Evolutionary conservation across 1,284 basidiomycete species (phyloP).

Genomic region (Xerocomus nothofagi): DNA sequence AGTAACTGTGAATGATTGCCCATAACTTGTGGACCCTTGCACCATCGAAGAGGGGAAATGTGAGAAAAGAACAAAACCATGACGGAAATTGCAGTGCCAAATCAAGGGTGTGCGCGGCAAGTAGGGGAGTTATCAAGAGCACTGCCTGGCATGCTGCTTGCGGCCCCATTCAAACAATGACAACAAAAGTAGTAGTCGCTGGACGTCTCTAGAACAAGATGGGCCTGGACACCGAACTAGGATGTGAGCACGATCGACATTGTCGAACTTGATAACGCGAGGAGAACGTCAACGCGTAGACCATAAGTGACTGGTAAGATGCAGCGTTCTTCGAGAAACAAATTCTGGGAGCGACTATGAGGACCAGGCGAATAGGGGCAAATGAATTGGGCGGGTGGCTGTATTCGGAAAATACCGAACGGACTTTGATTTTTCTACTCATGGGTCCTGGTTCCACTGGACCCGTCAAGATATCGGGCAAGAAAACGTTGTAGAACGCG

Average conservation of each 20-base stretch:
- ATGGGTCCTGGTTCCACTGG: slow-evolving; percentile 3
- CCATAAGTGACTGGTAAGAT: slow-evolving; percentile 71
- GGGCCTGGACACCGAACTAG: slow-evolving; percentile 45
- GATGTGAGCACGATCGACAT: slow-evolving; percentile 6
- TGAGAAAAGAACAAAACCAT: slow-evolving; percentile 49
- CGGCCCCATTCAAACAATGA: slow-evolving; percentile 8
- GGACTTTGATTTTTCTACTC: slow-evolving; percentile 22
- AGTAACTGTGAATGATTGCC: slow-evolving; percentile 6
- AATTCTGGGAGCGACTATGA: slow-evolving; percentile 38
- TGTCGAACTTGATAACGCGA: slow-evolving; percentile 66
- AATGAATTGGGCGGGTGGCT: slow-evolving; percentile 25
- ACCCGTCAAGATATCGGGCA: slow-evolving; percentile 26
- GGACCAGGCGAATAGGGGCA: too few relatives aligned
- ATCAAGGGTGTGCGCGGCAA: slow-evolving; percentile 61
- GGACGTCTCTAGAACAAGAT: slow-evolving; percentile 71
- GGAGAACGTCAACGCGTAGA: slow-evolving; percentile 68
- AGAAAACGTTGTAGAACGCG: slow-evolving; percentile 21
- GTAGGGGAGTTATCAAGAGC: slow-evolving; percentile 64
- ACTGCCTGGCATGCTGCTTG: slow-evolving; percentile 76
- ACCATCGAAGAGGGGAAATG: slow-evolving; percentile 57
- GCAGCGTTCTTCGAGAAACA: slow-evolving; percentile 56
- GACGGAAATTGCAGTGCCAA: slow-evolving; percentile 50
- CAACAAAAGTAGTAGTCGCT: slow-evolving; percentile 72
- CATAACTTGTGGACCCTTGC: slow-evolving; percentile 39
- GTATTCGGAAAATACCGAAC: slow-evolving; percentile 28